Evolutionary conservation across 2,329 filamentous ascomycete genomes (phyloP).

Genomic region (Microcyclospora tardicrescens): DNA sequence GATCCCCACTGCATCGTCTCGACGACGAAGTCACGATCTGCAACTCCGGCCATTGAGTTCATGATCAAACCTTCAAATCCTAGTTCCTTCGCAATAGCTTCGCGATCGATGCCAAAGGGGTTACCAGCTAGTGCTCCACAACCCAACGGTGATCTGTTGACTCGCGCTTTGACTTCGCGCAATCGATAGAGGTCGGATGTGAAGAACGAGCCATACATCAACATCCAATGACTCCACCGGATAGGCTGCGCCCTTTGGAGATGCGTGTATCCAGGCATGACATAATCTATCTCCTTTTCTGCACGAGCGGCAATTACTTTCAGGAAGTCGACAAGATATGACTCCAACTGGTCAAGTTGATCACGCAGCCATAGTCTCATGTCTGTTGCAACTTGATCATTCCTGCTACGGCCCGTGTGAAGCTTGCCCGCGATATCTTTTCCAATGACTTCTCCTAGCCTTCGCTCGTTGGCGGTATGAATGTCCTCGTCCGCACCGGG

Average conservation of each 20-base stretch:
- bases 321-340: slow-evolving; percentile 54
- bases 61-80: slow-evolving; percentile 63
- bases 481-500: slow-evolving; percentile 41
- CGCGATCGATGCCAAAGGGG: slow-evolving; percentile 68
- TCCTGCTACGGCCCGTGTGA: slow-evolving; percentile 74
- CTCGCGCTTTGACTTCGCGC: slow-evolving; percentile 56
- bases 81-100: slow-evolving; percentile 64
- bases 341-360: slow-evolving; percentile 56
- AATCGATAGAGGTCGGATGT: slow-evolving; percentile 63
- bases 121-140: slow-evolving; percentile 71
- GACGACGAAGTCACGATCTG: slow-evolving; percentile 69
- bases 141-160: slow-evolving; percentile 60
- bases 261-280: slow-evolving; percentile 87
- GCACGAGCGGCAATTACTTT: slow-evolving; percentile 56
- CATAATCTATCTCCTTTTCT: slow-evolving; percentile 57
- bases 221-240: slow-evolving; percentile 69
- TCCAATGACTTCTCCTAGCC: slow-evolving; percentile 67
- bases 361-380: slow-evolving; percentile 83
- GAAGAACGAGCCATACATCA: slow-evolving; percentile 63
- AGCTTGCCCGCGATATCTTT: slow-evolving; percentile 77
- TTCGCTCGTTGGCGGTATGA: slow-evolving; percentile 41
- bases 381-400: slow-evolving; percentile 81
- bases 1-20: slow-evolving; percentile 71
- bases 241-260: slow-evolving; percentile 72
- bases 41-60: slow-evolving; percentile 66